Evolutionary conservation across 331 rosid species (phyloP).

Genomic region (Erythrophleum ivorense): DNA sequence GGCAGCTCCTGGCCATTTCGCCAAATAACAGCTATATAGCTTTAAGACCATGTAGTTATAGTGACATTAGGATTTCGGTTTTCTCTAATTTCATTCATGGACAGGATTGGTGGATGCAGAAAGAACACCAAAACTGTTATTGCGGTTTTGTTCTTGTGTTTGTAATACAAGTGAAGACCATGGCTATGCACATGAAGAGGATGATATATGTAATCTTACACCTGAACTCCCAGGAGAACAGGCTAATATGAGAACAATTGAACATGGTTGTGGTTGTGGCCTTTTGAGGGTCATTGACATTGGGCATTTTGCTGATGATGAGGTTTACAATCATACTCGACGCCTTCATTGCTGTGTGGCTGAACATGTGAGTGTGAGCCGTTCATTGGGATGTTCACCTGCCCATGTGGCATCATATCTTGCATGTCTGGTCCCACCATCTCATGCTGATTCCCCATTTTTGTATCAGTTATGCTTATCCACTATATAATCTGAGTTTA

Average conservation of each 20-base stretch:
- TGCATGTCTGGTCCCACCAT: conserved; percentile 55
- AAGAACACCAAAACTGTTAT: background rate
- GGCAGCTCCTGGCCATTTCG: background rate
- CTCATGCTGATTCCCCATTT: conserved; percentile 39
- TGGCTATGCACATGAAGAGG: too few species aligned
- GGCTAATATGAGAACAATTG: background rate
- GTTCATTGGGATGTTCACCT: conserved; percentile 56
- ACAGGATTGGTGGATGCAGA: background rate
- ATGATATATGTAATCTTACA: background rate
- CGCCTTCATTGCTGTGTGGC: conserved; percentile 46
- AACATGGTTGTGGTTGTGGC: background rate
- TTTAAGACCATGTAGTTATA: background rate
- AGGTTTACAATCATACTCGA: conserved; percentile 48
- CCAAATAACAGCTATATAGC: background rate
- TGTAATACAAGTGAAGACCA: background rate
- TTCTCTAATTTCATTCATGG: background rate
- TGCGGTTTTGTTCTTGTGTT: background rate
- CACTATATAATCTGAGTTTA: too few species aligned
- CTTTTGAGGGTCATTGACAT: conserved; percentile 1
- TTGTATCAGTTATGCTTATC: too few species aligned
- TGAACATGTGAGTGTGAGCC: conserved; percentile 43
- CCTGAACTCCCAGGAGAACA: background rate
- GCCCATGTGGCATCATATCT: conserved; percentile 61
- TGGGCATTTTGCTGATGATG: conserved; percentile 48
- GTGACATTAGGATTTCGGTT: background rate